Evolutionary conservation across 2,329 filamentous ascomycete species (phyloP).

Genomic region (Rutstroemia sp.): DNA sequence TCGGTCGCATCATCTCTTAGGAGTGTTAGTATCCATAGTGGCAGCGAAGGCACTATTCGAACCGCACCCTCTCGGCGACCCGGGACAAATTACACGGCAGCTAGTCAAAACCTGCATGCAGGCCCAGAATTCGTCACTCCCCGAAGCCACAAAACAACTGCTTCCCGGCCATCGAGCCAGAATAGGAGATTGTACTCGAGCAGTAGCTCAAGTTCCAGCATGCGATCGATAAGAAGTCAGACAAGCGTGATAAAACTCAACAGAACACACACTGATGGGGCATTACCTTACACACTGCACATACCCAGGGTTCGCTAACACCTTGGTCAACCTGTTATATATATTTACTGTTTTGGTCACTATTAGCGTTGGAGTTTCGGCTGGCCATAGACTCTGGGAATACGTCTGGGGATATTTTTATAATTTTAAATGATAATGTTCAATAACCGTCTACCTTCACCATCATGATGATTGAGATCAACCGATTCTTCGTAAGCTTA

Average conservation of each 20-base stretch:
- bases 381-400: background rate
- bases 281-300: slow-evolving; percentile 25
- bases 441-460: slow-evolving; percentile 2
- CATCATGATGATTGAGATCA: background rate
- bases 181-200: slow-evolving; percentile 19
- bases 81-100: slow-evolving; percentile 10
- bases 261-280: slow-evolving; percentile 17
- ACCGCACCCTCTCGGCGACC: slow-evolving; percentile 19
- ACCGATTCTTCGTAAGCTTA: background rate
- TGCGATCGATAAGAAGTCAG: slow-evolving; percentile 23
- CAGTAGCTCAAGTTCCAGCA: slow-evolving; percentile 17
- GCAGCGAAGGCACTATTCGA: slow-evolving; percentile 26
- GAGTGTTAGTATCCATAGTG: slow-evolving; percentile 18
- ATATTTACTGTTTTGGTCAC: slow-evolving; percentile 5
- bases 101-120: slow-evolving; percentile 15
- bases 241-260: slow-evolving; percentile 27
- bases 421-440: slow-evolving; percentile 11
- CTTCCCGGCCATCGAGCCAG: slow-evolving; percentile 20
- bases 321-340: background rate
- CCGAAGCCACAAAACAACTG: slow-evolving; percentile 14
- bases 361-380: slow-evolving; percentile 24
- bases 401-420: background rate
- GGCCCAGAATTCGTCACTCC: slow-evolving; percentile 25
- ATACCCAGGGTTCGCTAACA: slow-evolving; percentile 16
- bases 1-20: slow-evolving; percentile 20